Percentiles rank a stretch among this genome's conserved stretches.
These are phyloP conservation scores for Trichophyton mentagrophytes DNA, from an alignment of 2,329 filamentous ascomycete genomes.

Conservation along the genomic window DNA sequence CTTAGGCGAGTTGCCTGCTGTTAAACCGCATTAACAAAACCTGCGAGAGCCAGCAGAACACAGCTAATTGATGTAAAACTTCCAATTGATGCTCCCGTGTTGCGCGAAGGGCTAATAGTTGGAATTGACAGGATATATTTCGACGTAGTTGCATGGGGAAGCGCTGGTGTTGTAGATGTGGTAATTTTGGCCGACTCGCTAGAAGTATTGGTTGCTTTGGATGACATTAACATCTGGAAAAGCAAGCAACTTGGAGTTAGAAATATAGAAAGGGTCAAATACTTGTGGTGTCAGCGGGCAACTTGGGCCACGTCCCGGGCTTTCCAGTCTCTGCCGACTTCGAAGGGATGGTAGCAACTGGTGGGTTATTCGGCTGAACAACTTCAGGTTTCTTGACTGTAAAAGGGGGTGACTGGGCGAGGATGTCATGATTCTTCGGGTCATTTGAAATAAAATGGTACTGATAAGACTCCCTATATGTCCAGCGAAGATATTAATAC, in stretches of 20 bases:
- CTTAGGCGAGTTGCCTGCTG: background rate
- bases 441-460: conserved; percentile 30
- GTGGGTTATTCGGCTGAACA: background rate
- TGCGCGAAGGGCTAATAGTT: background rate
- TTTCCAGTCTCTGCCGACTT: background rate
- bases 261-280: background rate
- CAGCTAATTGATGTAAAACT: background rate
- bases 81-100: background rate
- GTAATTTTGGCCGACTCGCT: background rate
- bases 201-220: background rate
- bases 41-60: background rate
- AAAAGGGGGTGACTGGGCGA: conserved; percentile 31
- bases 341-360: background rate
- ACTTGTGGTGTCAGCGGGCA: background rate
- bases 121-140: background rate
- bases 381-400: conserved; percentile 14
- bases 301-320: background rate
- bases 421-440: conserved; percentile 26
- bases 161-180: background rate
- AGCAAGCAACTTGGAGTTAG: background rate
- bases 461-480: conserved; percentile 26
- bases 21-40: background rate
- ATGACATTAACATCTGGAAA: background rate
- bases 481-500: background rate
- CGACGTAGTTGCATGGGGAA: background rate